These are phyloP conservation scores for Penicillium sp. DNA, from an alignment of 2,329 filamentous ascomycete species.

Conservation along the genomic window DNA sequence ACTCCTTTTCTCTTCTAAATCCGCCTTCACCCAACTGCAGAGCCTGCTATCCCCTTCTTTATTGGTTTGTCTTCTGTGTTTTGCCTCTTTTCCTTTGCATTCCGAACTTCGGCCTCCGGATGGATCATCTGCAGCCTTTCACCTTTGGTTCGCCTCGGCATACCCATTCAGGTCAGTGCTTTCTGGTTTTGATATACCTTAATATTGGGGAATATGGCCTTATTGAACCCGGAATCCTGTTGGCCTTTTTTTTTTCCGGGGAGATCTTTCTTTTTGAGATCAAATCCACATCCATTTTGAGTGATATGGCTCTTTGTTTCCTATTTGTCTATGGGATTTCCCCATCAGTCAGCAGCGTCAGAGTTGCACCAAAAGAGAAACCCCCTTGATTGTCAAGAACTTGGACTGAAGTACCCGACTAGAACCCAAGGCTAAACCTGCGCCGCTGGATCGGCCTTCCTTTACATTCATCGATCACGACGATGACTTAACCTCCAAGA, in stretches of 20 bases:
- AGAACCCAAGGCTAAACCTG: conserved; percentile 22
- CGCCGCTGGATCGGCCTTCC: conserved; percentile 29
- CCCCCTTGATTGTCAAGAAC: background rate
- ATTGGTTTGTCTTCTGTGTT: conserved; percentile 13
- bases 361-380: background rate
- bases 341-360: background rate
- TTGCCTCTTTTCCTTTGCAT: conserved; percentile 1
- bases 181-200: background rate
- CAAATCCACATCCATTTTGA: background rate
- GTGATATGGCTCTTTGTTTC: background rate
- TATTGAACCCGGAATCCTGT: background rate
- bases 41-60: conserved; percentile 6
- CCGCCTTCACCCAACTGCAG: conserved; percentile 12
- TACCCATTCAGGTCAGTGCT: conserved; percentile 30
- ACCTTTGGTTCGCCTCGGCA: conserved; percentile 14
- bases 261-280: background rate
- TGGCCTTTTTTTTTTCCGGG: too few relatives aligned
- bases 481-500: conserved; percentile 39
- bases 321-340: conserved; percentile 3
- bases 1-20: conserved; percentile 23
- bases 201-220: background rate
- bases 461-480: conserved; percentile 45
- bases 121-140: conserved; percentile 25
- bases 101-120: conserved; percentile 19
- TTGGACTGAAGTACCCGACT: conserved; percentile 5